phyloP scores from a whole-genome alignment of 1,139 yeast species.

The Candida sanyaensis region DNA sequence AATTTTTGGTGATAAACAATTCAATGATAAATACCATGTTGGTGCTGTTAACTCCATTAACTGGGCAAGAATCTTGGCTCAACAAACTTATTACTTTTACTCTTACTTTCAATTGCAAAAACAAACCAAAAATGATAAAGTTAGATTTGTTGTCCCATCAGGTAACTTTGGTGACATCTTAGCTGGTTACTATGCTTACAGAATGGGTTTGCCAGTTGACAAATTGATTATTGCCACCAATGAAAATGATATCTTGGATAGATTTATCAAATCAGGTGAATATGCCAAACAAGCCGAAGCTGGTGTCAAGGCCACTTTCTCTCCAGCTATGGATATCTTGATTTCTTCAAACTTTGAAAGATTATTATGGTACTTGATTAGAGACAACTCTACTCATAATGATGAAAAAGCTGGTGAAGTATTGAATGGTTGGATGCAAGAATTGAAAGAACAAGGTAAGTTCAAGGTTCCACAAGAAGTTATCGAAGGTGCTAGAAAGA shows the following conservation, averaged over 20 bases:
- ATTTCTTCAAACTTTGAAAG: conserved; percentile 96
- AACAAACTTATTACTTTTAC: conserved; percentile 93
- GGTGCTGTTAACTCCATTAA: conserved; percentile 98
- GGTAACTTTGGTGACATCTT: conserved; percentile 98
- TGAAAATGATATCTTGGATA: conserved; percentile 89
- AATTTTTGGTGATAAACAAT: conserved; percentile 84
- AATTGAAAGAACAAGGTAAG: conserved; percentile 73
- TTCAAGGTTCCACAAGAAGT: conserved; percentile 71
- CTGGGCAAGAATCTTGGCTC: conserved; percentile 99
- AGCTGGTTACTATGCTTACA: conserved; percentile 92
- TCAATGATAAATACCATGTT: conserved; percentile 85
- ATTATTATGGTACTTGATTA: conserved; percentile 88
- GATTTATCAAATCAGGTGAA: conserved; percentile 84
- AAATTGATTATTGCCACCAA: conserved; percentile 91
- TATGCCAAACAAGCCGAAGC: conserved; percentile 64
- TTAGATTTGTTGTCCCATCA: conserved; percentile 91
- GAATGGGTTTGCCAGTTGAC: conserved; percentile 93
- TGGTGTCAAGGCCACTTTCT: conserved; percentile 81
- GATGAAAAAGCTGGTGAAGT: conserved; percentile 76
- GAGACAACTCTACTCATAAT: conserved; percentile 58
- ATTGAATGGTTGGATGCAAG: conserved; percentile 74
- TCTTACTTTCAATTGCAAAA: conserved; percentile 78
- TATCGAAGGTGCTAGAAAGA: conserved; percentile 62
- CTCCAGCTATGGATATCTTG: conserved; percentile 98
- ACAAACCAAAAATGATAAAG: conserved; percentile 40